Evolutionary conservation across 805 yeast species (phyloP).

Genomic region (Maudiozyma turicensis): DNA sequence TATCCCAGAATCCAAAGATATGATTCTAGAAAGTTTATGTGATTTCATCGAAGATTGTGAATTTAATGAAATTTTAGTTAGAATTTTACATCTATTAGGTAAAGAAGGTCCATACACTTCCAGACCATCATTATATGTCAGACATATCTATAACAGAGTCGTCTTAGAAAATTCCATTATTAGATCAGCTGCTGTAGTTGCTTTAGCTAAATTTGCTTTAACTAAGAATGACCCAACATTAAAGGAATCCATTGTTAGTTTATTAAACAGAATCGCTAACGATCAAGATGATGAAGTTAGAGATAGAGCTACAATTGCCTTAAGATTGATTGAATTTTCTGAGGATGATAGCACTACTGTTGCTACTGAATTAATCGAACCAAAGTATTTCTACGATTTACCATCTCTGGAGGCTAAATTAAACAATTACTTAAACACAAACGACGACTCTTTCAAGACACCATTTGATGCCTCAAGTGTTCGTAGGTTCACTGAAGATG

Average conservation of each 20-base stretch:
- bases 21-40: constrained; percentile 80
- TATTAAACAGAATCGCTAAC: constrained; percentile 72
- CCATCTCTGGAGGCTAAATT: constrained; percentile 70
- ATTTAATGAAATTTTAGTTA: constrained; percentile 85
- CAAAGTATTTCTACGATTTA: constrained; percentile 62
- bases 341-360: constrained; percentile 28
- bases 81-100: constrained; percentile 85
- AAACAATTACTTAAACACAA: constrained; percentile 47
- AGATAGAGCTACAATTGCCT: constrained; percentile 87
- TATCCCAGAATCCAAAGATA: constrained; percentile 72
- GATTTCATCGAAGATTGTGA: constrained; percentile 98
- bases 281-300: constrained; percentile 96
- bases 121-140: constrained; percentile 81
- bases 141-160: constrained; percentile 94
- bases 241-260: constrained; percentile 57
- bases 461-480: constrained; percentile 67
- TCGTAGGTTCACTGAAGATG: constrained; percentile 58
- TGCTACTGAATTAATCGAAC: constrained; percentile 45
- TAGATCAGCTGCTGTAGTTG: constrained; percentile 90
- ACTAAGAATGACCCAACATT: constrained; percentile 58
- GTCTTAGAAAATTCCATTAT: constrained; percentile 92
- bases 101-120: constrained; percentile 85
- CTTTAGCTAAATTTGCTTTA: constrained; percentile 83
- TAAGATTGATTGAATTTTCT: constrained; percentile 48
- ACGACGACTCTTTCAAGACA: constrained; percentile 31